Evolutionary conservation across 176 grass and related monocot species (phyloP).

Genomic region (Rhynchospora pubera): DNA sequence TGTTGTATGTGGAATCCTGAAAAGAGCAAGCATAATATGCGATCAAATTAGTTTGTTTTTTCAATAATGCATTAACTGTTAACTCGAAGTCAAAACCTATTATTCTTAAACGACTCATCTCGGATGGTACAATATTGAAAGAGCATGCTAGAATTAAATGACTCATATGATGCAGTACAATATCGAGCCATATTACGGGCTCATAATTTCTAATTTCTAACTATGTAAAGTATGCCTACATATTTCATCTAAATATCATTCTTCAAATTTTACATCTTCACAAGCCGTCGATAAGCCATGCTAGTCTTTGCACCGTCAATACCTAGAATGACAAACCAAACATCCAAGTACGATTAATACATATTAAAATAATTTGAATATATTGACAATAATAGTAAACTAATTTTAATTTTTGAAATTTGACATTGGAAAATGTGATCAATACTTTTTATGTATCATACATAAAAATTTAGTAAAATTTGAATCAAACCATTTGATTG

Average conservation of each 20-base stretch:
- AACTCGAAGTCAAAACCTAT: too few relatives aligned
- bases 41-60: background rate
- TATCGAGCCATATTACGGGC: background rate
- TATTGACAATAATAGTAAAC: too few relatives aligned
- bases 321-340: background rate
- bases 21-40: background rate
- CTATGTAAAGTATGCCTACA: background rate
- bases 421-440: too few relatives aligned
- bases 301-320: background rate
- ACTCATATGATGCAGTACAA: background rate
- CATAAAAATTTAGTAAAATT: too few relatives aligned
- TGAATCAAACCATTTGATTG: too few relatives aligned
- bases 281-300: background rate
- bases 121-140: too few relatives aligned
- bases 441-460: too few relatives aligned
- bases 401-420: too few relatives aligned
- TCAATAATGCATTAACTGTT: background rate
- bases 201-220: background rate
- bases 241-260: too few relatives aligned
- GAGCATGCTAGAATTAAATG: background rate
- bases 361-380: too few relatives aligned
- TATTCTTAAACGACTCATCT: too few relatives aligned
- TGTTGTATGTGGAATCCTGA: background rate
- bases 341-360: background rate
- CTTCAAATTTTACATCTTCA: background rate